Evolutionary conservation across 2,329 filamentous ascomycete species (phyloP).

Genomic region (Botryosphaeria dothidea): DNA sequence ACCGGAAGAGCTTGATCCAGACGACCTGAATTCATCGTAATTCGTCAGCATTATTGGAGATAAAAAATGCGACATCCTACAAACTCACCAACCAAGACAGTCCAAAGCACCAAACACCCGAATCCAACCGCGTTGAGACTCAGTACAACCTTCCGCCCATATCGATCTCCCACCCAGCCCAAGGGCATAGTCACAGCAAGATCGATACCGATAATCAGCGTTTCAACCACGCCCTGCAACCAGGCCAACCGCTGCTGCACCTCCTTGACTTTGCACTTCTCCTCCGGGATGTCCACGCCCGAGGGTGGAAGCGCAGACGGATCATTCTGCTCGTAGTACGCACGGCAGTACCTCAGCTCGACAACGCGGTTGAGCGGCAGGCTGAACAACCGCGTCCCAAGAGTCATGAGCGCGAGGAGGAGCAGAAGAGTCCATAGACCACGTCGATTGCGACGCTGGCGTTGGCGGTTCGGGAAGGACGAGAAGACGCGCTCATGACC

Average conservation of each 20-base stretch:
- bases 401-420: slow-evolving; percentile 35
- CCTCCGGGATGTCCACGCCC: slow-evolving; percentile 48
- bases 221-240: slow-evolving; percentile 51
- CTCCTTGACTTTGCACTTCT: slow-evolving; percentile 55
- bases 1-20: slow-evolving; percentile 30
- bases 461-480: background rate
- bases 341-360: slow-evolving; percentile 45
- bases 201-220: slow-evolving; percentile 35
- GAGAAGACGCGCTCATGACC: background rate
- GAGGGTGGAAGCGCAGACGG: slow-evolving; percentile 36
- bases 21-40: slow-evolving; percentile 23
- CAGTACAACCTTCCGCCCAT: slow-evolving; percentile 31
- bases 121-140: slow-evolving; percentile 36
- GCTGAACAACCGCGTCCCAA: slow-evolving; percentile 36
- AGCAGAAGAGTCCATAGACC: slow-evolving; percentile 25
- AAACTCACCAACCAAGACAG: slow-evolving; percentile 33
- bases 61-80: background rate
- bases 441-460: background rate
- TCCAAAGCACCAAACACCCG: slow-evolving; percentile 33
- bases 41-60: background rate
- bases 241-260: slow-evolving; percentile 55
- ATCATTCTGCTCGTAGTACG: slow-evolving; percentile 49
- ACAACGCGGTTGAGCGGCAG: slow-evolving; percentile 40
- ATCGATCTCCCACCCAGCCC: slow-evolving; percentile 34
- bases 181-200: slow-evolving; percentile 38